A percentile compares a stretch with the other conserved stretches of the same genome.
Evolutionary conservation across 352 stramenopile species (phyloP).

Genomic region (Phytophthora megakarya): DNA sequence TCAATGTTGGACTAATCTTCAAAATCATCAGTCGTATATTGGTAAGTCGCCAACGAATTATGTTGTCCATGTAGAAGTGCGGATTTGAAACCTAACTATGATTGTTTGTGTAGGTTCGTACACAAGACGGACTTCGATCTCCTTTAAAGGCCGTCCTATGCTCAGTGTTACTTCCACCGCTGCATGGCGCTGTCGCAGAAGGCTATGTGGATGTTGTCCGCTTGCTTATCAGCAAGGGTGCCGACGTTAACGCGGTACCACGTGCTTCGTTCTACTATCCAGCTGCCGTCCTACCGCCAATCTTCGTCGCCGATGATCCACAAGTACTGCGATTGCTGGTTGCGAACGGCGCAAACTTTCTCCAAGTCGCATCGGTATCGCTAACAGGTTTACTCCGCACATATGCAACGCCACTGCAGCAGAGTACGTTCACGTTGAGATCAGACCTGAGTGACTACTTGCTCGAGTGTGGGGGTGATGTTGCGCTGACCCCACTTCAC

Average conservation of each 20-base stretch:
- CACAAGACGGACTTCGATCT: constrained; percentile 61
- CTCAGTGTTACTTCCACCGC: constrained; percentile 68
- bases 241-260: constrained; percentile 65
- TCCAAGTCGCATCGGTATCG: constrained; percentile 58
- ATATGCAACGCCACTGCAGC: constrained; percentile 60
- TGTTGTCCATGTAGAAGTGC: background rate
- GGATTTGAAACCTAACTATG: background rate
- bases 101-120: constrained; percentile 44
- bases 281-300: constrained; percentile 58
- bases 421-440: constrained; percentile 66
- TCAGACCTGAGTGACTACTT: constrained; percentile 69
- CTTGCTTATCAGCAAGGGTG: constrained; percentile 57
- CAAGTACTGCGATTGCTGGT: constrained; percentile 73
- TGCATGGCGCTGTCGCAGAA: constrained; percentile 68
- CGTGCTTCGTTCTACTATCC: constrained; percentile 73
- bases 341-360: constrained; percentile 64
- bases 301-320: constrained; percentile 78
- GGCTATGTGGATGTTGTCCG: constrained; percentile 69
- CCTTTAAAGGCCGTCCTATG: constrained; percentile 55
- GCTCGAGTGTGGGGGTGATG: constrained; percentile 68
- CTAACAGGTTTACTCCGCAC: constrained; percentile 50
- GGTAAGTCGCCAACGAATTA: constrained; percentile 28
- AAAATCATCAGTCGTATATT: constrained; percentile 68
- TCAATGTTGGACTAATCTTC: constrained; percentile 77
- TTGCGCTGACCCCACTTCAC: constrained; percentile 78